A percentile compares a stretch with the other conserved stretches of the same genome.
phyloP scores from a whole-genome alignment of 805 yeast species.

The Yarrowia bubula region DNA sequence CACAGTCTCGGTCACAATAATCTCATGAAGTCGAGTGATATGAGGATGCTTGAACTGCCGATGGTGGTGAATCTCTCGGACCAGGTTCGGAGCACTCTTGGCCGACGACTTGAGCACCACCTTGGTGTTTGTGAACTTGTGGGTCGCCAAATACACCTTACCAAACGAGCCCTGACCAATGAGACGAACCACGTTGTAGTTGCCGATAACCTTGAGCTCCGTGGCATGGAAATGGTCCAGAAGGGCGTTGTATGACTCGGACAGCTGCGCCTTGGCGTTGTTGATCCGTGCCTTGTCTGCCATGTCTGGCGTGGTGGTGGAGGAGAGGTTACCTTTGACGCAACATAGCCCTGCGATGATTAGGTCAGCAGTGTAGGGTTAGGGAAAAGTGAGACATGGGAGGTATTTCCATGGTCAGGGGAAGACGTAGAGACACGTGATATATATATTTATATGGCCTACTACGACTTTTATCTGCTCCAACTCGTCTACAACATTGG shows the following conservation, averaged over 20 bases:
- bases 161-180: constrained; percentile 92
- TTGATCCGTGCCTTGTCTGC: constrained; percentile 38
- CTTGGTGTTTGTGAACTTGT: constrained; percentile 66
- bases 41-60: constrained; percentile 79
- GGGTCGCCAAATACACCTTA: constrained; percentile 81
- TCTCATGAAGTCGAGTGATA: constrained; percentile 81
- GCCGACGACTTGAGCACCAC: constrained; percentile 82
- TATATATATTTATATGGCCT: no score
- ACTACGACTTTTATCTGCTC: no score
- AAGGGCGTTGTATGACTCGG: constrained; percentile 63
- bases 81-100: constrained; percentile 77
- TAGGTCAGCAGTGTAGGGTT: no score
- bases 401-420: no score
- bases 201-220: constrained; percentile 69
- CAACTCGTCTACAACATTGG: background rate
- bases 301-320: background rate
- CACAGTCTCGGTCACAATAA: constrained; percentile 71
- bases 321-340: no score
- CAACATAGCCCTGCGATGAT: background rate
- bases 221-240: constrained; percentile 47
- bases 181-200: constrained; percentile 66
- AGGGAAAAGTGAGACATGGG: no score
- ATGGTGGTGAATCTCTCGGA: constrained; percentile 86
- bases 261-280: constrained; percentile 50
- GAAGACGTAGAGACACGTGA: no score